Percentiles rank a stretch among this genome's conserved stretches.
Conservation (phyloP, 2,329 filamentous ascomycete species). For the Sclerotinia sclerotiorum region DNA sequence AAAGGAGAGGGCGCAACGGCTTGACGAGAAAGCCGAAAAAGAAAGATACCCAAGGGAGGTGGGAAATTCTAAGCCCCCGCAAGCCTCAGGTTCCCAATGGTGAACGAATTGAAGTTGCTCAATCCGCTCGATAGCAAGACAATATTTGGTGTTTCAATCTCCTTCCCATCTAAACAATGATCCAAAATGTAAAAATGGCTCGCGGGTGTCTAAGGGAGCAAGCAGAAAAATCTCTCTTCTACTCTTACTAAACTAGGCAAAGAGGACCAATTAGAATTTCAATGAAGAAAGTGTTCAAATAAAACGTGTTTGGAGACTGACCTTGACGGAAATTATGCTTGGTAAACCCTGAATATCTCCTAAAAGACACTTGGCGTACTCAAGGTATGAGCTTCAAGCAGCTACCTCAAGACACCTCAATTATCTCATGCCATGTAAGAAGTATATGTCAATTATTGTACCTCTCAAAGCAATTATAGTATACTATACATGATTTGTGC, state of each 20-base stretch:
- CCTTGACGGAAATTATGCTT: not conserved
- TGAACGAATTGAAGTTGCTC: not conserved
- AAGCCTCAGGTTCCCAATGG: not conserved
- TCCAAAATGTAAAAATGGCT: not conserved
- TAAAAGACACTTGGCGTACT: not conserved
- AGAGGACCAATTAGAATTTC: not conserved
- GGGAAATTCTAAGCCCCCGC: not conserved
- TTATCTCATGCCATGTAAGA: not conserved
- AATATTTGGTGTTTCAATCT: too few relatives aligned
- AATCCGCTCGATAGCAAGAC: not conserved
- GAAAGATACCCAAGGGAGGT: not conserved
- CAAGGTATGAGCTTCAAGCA: not conserved
- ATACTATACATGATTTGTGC: constrained; percentile 22
- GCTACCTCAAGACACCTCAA: not conserved
- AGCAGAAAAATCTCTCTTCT: not conserved
- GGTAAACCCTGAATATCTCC: not conserved
- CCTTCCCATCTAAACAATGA: too few relatives aligned
- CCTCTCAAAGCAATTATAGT: constrained; percentile 23
- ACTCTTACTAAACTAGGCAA: not conserved
- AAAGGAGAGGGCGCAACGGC: not conserved
- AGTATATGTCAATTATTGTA: constrained; percentile 19
- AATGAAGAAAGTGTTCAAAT: too few relatives aligned
- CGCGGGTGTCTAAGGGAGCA: not conserved
- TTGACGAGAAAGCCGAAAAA: not conserved
- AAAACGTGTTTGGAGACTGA: not conserved